phyloP scores from a whole-genome alignment of 768 basidiomycete species.

The Pisolithus marmoratus region DNA sequence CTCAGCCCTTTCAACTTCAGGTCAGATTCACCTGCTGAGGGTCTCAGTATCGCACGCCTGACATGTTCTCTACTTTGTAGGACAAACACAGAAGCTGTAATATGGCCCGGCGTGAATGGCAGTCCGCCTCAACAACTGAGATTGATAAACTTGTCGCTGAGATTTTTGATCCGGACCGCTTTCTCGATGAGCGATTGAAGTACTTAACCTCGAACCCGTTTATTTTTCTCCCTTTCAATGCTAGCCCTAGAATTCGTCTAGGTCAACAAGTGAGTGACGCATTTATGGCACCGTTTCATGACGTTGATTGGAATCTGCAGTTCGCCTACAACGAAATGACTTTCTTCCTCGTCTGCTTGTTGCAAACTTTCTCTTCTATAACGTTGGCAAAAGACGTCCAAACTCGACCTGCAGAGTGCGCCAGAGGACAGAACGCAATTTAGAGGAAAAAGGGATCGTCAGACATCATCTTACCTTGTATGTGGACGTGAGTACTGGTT shows the following conservation, averaged over 20 bases:
- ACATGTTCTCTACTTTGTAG: constrained; percentile 9
- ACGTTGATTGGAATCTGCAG: constrained; percentile 23
- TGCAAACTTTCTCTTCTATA: constrained; percentile 49
- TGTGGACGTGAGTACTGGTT: constrained; percentile 31
- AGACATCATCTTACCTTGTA: constrained; percentile 52
- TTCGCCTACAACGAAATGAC: constrained; percentile 63
- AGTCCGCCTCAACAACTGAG: constrained; percentile 16
- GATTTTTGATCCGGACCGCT: constrained; percentile 61
- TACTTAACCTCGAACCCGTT: constrained; percentile 52
- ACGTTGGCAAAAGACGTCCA: constrained; percentile 41
- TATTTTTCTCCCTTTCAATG: constrained; percentile 41
- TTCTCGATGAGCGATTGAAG: constrained; percentile 57
- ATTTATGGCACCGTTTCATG: no score
- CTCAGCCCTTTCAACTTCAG: constrained; percentile 23
- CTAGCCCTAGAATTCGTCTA: constrained; percentile 34
- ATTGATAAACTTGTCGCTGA: constrained; percentile 31
- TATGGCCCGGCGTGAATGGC: constrained; percentile 19
- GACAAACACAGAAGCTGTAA: constrained; percentile 14
- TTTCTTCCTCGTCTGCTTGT: constrained; percentile 56
- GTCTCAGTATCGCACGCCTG: neutral
- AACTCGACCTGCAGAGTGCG: constrained; percentile 40
- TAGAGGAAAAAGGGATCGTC: constrained; percentile 41
- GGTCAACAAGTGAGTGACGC: constrained; percentile 30
- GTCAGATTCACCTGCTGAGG: neutral
- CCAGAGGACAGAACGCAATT: constrained; percentile 29